Base-by-base conservation (phyloP, 148 eudicot genomes). In the Spergularia marina region DNA sequence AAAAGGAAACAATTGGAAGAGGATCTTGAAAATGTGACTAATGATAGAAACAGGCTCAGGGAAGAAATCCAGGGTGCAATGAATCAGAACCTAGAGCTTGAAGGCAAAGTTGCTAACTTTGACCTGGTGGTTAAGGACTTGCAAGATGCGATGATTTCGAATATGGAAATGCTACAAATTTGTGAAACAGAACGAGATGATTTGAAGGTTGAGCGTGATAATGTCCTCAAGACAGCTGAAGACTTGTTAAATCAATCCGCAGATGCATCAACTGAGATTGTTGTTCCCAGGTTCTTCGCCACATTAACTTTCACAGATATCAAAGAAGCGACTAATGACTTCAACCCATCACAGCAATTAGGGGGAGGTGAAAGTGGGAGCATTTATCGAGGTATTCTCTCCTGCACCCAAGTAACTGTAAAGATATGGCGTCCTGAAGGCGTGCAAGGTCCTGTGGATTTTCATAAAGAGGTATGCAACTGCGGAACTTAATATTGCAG, bases 401-500 rank as follows among this genome's bases (percentile, higher is more conserved):
- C 79, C 71, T 77, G 72, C 64, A 78, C 91, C 69, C 78, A 81
- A 85, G 98, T 91, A 68, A 91, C 90, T 78, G 78, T 94, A 73
- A 91, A 86, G 79, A 79, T 87, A 80, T 82, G 86, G 71, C 82
- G 69, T 55, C 80, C 87, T 56, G 78, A 89, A 70, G 88, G 87
- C 68, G 68, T 47, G 74, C 89, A 87, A 72, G 90, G 87, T 17
- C 89, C 89, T 41, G 55, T 65, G 18, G 89, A 89, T 55, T 91
- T 87, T 82, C 86, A 83, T 53, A 89, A 84, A 77, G 93, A 93
- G 93, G 98, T 93, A 80, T 77, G 78, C 39, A 52, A 54, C 63
- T 41, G n/a, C 14, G 30, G 11, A 58, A 34, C 5, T 41, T 54
- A 25, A 17, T 25, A 21, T 20, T 76, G 49, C 51, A 52, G 52